phyloP scores from a whole-genome alignment of 2,329 filamentous ascomycete species.

The Calonectria crousiana region DNA sequence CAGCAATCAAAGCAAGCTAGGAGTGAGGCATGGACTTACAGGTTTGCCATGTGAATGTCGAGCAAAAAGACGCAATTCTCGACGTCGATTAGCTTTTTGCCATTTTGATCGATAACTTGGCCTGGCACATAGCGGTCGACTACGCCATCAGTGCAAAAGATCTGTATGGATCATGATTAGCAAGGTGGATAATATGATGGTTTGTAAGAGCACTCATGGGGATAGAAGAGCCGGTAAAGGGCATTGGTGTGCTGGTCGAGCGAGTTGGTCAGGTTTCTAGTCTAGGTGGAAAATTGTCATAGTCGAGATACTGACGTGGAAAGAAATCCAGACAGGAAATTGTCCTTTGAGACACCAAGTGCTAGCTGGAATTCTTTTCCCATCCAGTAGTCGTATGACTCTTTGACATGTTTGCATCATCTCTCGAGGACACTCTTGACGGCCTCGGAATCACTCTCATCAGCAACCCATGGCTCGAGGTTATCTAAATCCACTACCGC shows the following conservation, averaged over 20 bases:
- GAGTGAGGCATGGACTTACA: background rate
- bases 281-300: background rate
- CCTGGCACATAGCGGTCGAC: background rate
- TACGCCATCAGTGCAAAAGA: background rate
- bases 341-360: background rate
- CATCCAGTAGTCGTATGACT: background rate
- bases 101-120: background rate
- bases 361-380: background rate
- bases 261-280: background rate
- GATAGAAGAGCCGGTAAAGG: background rate
- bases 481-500: background rate
- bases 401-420: background rate
- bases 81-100: background rate
- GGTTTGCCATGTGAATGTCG: background rate
- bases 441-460: background rate
- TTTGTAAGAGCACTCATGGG: background rate
- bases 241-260: background rate
- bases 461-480: background rate
- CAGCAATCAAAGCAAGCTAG: background rate
- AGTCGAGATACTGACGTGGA: background rate
- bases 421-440: background rate
- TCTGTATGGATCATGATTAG: background rate
- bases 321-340: background rate
- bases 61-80: background rate
- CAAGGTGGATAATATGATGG: too few relatives aligned